These are phyloP conservation scores for Ambrosiella beaveri DNA, from an alignment of 2,329 filamentous ascomycete genomes.

Conservation along the genomic window DNA sequence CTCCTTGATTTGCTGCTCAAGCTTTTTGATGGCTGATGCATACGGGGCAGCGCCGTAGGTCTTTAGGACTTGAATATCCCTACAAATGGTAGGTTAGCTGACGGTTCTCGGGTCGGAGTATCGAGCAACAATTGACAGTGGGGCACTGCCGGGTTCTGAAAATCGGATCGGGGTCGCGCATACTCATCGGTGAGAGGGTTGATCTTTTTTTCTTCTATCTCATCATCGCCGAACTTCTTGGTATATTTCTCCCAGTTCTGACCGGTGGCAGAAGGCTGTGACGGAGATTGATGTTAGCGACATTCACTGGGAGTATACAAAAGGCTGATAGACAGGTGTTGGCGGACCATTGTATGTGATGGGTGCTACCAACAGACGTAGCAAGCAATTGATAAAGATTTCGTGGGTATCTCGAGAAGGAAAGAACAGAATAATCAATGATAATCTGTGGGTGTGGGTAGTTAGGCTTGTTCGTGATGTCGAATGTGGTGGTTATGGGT, in stretches of 20 bases:
- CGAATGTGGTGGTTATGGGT: neutral
- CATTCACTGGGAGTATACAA: neutral
- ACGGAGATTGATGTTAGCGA: neutral
- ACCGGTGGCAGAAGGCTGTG: constrained; percentile 85
- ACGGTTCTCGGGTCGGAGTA: neutral
- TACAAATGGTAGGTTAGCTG: constrained; percentile 23
- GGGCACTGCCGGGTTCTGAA: constrained; percentile 16
- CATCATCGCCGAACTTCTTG: constrained; percentile 93
- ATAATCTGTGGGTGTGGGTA: neutral
- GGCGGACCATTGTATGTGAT: constrained; percentile 3
- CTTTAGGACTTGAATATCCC: constrained; percentile 98
- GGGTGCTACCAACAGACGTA: neutral
- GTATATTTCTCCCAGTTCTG: constrained; percentile 96
- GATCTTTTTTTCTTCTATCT: constrained; percentile 99
- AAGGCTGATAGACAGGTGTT: neutral
- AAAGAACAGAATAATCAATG: too few relatives aligned
- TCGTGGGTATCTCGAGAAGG: too few relatives aligned
- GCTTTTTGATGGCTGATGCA: constrained; percentile 80
- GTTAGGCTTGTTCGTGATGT: neutral
- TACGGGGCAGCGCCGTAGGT: constrained; percentile 97
- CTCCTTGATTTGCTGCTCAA: constrained; percentile 99
- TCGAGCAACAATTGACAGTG: constrained; percentile 6
- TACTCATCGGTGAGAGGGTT: constrained; percentile 93
- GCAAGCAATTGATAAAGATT: neutral
- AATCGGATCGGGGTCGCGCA: constrained; percentile 20